phyloP scores from a whole-genome alignment of 192 early-diverging fungal genomes.

The Phlyctochytrium planicorne region DNA sequence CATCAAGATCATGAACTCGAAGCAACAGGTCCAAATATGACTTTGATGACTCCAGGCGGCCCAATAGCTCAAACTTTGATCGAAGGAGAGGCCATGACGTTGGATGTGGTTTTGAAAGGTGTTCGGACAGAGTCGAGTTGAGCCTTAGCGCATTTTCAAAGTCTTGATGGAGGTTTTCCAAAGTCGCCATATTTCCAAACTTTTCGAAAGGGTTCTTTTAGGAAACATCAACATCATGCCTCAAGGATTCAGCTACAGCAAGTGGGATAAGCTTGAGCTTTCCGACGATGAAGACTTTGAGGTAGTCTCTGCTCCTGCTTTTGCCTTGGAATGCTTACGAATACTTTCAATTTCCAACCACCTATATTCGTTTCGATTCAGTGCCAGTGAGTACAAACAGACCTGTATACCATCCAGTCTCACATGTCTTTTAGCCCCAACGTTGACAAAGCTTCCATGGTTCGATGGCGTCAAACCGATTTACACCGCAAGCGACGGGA shows the following conservation, averaged over 20 bases:
- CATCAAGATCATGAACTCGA: too few species aligned
- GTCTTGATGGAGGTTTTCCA: too few species aligned
- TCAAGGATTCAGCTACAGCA: constrained; percentile 61
- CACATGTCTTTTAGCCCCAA: constrained; percentile 62
- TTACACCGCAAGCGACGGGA: constrained; percentile 84
- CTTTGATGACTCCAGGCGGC: too few species aligned
- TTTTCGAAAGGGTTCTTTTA: too few species aligned
- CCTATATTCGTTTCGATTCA: constrained; percentile 3
- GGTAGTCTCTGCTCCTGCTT: background rate
- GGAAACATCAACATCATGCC: background rate
- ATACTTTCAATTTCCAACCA: background rate
- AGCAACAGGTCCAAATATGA: too few species aligned
- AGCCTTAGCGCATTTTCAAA: too few species aligned
- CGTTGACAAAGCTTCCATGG: constrained; percentile 83
- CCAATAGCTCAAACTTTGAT: too few species aligned
- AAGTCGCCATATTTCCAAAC: too few species aligned
- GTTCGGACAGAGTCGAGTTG: too few species aligned
- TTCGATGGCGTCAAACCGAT: constrained; percentile 87
- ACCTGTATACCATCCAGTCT: background rate
- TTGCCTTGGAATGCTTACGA: constrained; percentile 35
- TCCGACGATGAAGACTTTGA: constrained; percentile 98
- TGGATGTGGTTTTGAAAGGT: too few species aligned
- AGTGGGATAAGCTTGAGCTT: constrained; percentile 96
- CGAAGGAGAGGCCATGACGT: too few species aligned
- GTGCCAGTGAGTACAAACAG: constrained; percentile 38